Conservation (phyloP, 306 rosid genomes). For the Cucurbita moschata region DNA sequence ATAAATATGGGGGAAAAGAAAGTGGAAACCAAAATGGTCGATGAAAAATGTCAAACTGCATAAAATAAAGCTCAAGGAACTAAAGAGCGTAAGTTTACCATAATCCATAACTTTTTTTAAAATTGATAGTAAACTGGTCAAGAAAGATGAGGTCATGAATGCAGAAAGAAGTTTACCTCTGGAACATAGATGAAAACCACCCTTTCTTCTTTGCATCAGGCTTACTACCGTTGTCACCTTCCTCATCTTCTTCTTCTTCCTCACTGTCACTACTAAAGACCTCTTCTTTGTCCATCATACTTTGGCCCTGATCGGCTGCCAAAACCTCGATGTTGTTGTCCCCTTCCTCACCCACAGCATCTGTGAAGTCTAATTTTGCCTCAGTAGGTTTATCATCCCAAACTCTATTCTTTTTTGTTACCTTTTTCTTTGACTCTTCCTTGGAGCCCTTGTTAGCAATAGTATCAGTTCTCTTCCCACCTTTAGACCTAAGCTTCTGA, state of each 20-base stretch:
- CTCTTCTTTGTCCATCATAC: constrained; percentile 98
- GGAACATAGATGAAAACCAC: constrained; percentile 95
- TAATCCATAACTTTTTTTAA: too few relatives aligned
- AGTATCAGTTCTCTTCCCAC: constrained; percentile 53
- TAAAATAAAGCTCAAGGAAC: neutral
- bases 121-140: neutral
- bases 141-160: constrained; percentile 1
- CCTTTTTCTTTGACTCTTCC: constrained; percentile 57
- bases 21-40: neutral
- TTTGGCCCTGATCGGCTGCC: constrained; percentile 82
- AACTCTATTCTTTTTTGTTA: constrained; percentile 78
- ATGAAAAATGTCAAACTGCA: neutral
- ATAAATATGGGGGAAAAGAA: neutral
- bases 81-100: neutral
- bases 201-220: constrained; percentile 84
- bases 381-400: constrained; percentile 57
- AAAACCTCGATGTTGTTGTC: constrained; percentile 44
- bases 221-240: constrained; percentile 40
- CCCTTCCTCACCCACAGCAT: constrained; percentile 48
- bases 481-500: constrained; percentile 64
- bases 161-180: constrained; percentile 41
- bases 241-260: constrained; percentile 67
- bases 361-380: constrained; percentile 74
- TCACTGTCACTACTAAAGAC: constrained; percentile 79
- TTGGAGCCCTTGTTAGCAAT: constrained; percentile 49